Evolutionary conservation across 768 basidiomycete species (phyloP).

Genomic region (Kwoniella bestiolae): DNA sequence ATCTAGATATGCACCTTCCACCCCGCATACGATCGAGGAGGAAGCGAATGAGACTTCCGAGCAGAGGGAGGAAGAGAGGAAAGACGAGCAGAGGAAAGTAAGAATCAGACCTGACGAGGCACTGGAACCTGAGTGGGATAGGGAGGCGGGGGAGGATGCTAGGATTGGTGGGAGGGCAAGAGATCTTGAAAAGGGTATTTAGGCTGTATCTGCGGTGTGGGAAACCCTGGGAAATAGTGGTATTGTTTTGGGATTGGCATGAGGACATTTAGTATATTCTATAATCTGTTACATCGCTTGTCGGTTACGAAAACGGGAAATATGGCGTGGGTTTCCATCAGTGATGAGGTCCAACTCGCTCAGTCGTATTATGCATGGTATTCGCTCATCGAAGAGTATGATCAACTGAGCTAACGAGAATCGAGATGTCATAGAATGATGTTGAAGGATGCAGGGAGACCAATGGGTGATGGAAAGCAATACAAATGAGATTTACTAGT

Average conservation of each 20-base stretch:
- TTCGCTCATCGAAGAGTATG: too few relatives aligned
- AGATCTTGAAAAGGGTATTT: conserved; percentile 8
- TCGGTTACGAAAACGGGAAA: too few relatives aligned
- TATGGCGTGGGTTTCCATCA: too few relatives aligned
- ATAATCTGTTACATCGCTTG: too few relatives aligned
- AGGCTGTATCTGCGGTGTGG: neutral
- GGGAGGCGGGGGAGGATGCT: conserved; percentile 15
- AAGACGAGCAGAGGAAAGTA: conserved; percentile 14
- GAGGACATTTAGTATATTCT: too few relatives aligned
- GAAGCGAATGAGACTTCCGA: neutral
- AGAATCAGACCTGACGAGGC: conserved; percentile 14
- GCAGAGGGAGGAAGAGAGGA: neutral
- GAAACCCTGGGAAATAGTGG: neutral
- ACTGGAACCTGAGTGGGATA: conserved; percentile 20
- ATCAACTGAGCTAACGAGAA: too few relatives aligned
- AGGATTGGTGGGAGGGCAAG: neutral
- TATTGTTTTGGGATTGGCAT: too few relatives aligned
- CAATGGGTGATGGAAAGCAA: neutral
- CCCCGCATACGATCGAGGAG: neutral
- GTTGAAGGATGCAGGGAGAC: neutral
- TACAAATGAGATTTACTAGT: neutral
- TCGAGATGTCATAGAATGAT: neutral
- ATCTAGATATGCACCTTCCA: conserved; percentile 30
- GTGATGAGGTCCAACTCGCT: too few relatives aligned
- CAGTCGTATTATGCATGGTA: too few relatives aligned